Evolutionary conservation across 371 early-diverging fungal genomes (phyloP).

Genomic region (Haplosporangium sp.): DNA sequence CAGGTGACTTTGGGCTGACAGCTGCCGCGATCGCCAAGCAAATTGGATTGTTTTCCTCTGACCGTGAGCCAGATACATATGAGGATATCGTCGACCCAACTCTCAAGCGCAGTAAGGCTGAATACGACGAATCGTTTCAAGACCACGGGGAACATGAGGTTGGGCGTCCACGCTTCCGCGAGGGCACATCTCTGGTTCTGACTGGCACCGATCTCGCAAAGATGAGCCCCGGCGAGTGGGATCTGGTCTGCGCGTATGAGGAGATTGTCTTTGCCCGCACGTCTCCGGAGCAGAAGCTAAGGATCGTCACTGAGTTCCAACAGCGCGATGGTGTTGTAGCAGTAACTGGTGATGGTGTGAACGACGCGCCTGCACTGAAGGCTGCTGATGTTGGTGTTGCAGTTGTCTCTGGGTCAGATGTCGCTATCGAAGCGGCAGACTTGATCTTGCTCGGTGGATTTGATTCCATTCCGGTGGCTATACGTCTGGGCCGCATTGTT

Average conservation of each 20-base stretch:
- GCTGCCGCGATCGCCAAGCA: conserved; percentile 79
- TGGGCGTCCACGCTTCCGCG: conserved; percentile 51
- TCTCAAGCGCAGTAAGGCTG: neutral
- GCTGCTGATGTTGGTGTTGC: conserved; percentile 86
- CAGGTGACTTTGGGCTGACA: conserved; percentile 77
- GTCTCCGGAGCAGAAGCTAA: conserved; percentile 85
- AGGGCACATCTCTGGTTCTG: conserved; percentile 59
- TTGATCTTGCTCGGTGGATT: conserved; percentile 81
- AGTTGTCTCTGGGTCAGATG: conserved; percentile 80
- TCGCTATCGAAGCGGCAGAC: conserved; percentile 83
- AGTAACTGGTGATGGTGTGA: conserved; percentile 94
- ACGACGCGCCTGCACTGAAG: conserved; percentile 89
- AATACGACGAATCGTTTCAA: conserved; percentile 3
- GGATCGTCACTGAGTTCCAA: conserved; percentile 79
- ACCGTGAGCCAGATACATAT: conserved; percentile 57
- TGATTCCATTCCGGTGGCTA: conserved; percentile 75
- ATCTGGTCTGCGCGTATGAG: conserved; percentile 67
- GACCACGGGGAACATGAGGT: conserved; percentile 22
- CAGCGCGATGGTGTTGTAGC: conserved; percentile 75
- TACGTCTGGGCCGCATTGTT: conserved; percentile 84
- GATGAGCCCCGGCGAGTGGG: conserved; percentile 68
- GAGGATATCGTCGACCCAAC: conserved; percentile 44
- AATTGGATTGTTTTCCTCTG: conserved; percentile 68
- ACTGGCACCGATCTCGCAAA: conserved; percentile 66
- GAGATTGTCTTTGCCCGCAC: conserved; percentile 90